Evolutionary conservation across 768 basidiomycete genomes (phyloP).

Genomic region (Lactifluus piperatus): DNA sequence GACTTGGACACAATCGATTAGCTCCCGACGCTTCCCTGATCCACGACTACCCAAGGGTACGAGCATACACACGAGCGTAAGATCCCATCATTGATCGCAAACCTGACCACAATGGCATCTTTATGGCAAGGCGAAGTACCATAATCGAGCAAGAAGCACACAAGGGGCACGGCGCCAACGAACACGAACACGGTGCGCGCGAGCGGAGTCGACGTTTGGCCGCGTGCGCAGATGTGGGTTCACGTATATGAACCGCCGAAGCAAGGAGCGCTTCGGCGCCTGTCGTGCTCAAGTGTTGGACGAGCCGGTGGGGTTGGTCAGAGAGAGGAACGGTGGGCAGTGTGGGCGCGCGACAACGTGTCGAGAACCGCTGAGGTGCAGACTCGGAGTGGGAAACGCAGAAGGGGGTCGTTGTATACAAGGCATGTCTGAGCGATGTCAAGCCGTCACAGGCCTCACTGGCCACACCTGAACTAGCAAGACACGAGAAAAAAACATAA

Average conservation of each 20-base stretch:
- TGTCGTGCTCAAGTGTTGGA: slow-evolving; percentile 36
- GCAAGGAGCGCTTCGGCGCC: slow-evolving; percentile 51
- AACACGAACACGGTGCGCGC: slow-evolving; percentile 73
- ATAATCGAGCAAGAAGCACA: slow-evolving; percentile 58
- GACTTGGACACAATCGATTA: slow-evolving; percentile 51
- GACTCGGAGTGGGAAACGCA: slow-evolving; percentile 52
- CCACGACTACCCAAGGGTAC: slow-evolving; percentile 14
- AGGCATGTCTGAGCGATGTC: no score
- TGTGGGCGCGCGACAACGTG: slow-evolving; percentile 33
- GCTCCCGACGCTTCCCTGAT: slow-evolving; percentile 39
- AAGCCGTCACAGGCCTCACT: no score
- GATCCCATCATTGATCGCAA: slow-evolving; percentile 67
- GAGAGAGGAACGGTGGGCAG: slow-evolving; percentile 6
- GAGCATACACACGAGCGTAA: slow-evolving; percentile 64
- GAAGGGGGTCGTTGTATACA: no score
- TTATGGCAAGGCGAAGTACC: slow-evolving; percentile 65
- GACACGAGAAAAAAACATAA: no score
- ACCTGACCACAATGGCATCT: slow-evolving; percentile 52
- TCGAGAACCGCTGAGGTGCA: slow-evolving; percentile 35
- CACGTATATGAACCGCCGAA: slow-evolving; percentile 49
- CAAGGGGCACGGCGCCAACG: slow-evolving; percentile 51
- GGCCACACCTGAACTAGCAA: no score
- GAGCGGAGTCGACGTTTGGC: slow-evolving; percentile 58
- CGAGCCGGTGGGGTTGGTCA: slow-evolving; percentile 46
- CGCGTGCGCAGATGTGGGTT: slow-evolving; percentile 29